Evolutionary conservation across 202 grass and related monocot genomes (phyloP).

Genomic region (Panicum hallii): DNA sequence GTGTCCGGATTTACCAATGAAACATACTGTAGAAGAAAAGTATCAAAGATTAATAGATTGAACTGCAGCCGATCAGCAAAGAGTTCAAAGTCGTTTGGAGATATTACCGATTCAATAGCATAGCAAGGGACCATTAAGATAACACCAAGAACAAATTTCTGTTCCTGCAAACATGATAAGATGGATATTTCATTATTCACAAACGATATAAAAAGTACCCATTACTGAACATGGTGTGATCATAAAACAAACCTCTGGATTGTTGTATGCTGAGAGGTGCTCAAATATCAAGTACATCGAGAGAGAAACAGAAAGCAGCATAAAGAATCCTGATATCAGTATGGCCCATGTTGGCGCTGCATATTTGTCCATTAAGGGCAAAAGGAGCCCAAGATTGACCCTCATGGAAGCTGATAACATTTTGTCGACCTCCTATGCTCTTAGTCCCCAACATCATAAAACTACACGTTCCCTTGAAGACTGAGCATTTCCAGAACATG

Average conservation of each 20-base stretch:
- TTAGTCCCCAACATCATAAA: constrained; percentile 56
- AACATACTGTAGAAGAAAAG: constrained; percentile 60
- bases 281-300: constrained; percentile 77
- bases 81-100: constrained; percentile 31
- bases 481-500: constrained; percentile 23
- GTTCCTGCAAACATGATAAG: constrained; percentile 62
- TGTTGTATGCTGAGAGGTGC: constrained; percentile 86
- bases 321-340: constrained; percentile 67
- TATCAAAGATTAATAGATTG: constrained; percentile 37
- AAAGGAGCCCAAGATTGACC: constrained; percentile 56
- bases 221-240: constrained; percentile 16
- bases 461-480: not conserved
- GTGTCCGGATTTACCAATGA: constrained; percentile 76
- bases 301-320: constrained; percentile 64
- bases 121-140: constrained; percentile 91
- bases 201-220: not conserved
- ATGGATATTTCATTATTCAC: constrained; percentile 28
- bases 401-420: constrained; percentile 46
- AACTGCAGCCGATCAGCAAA: not conserved
- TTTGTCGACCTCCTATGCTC: constrained; percentile 24
- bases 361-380: constrained; percentile 46
- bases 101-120: constrained; percentile 74
- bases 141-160: constrained; percentile 89
- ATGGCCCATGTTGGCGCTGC: constrained; percentile 71
- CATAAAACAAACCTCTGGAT: constrained; percentile 72